These are phyloP conservation scores for Umbellularia californica DNA, from an alignment of 164 flowering plant species.

Conservation along the genomic window DNA sequence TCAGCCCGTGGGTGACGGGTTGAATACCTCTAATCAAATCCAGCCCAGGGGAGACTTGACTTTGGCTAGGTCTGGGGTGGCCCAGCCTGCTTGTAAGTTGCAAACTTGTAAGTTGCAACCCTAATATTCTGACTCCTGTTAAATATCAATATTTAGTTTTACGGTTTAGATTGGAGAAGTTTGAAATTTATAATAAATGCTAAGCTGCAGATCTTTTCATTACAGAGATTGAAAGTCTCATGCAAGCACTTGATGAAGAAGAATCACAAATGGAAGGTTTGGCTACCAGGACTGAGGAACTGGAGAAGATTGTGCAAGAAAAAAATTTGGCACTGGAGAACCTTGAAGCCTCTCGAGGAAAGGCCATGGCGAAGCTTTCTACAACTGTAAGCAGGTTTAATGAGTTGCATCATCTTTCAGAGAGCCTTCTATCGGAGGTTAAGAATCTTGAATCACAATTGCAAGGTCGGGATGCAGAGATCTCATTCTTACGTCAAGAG, in stretches of 20 bases:
- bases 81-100: too few relatives aligned
- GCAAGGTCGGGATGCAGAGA: conserved; percentile 78
- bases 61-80: too few relatives aligned
- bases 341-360: conserved; percentile 77
- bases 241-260: conserved; percentile 98
- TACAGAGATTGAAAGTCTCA: conserved; percentile 78
- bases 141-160: too few relatives aligned
- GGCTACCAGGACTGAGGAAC: conserved; percentile 41
- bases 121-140: too few relatives aligned
- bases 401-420: conserved; percentile 84
- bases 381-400: conserved; percentile 85
- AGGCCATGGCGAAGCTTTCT: conserved; percentile 72
- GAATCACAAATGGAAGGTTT: conserved; percentile 81
- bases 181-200: neutral
- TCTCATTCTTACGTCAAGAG: conserved; percentile 93
- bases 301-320: conserved; percentile 54
- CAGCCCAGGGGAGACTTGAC: too few relatives aligned
- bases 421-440: conserved; percentile 73
- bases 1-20: too few relatives aligned
- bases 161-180: neutral
- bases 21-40: too few relatives aligned
- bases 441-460: conserved; percentile 85
- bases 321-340: conserved; percentile 62
- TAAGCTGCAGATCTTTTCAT: conserved; percentile 6
- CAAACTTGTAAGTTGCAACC: too few relatives aligned